Evolutionary conservation across 371 early-diverging fungal species (phyloP), one percentile per base, ranked within the genome.

Genomic region (Mortierella sp.): DNA sequence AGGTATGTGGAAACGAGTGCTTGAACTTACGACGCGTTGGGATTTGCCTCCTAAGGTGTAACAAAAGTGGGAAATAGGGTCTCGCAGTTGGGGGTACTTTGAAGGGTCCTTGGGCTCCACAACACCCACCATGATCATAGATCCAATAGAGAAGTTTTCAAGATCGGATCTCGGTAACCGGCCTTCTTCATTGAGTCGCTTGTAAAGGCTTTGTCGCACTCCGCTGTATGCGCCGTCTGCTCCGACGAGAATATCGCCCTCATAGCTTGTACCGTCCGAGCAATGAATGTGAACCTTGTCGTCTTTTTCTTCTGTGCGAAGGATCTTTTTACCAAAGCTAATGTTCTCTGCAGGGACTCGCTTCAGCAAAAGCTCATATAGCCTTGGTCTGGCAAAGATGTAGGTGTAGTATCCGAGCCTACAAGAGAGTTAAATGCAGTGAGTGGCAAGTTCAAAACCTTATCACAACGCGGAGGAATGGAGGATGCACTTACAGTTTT

Each of bases 201-300:
- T 53, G 41, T 66, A 66, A 6, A 66, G 54, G 8, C 54, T 48
- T 16, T 66, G 67, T 4, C 67, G 67, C 3, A 66, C 60, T 2
- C 38, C 55, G 26, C 59, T 58, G 19, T 66, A 66, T 12, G 67
- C 60, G 10, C 67, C 60, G 38, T 66, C 67, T 0, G 67, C 67
- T 2, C 58, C 67, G 9, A 59, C 46, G 16, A 66, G 54, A 16
- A 66, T 53, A 23, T 66, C 67, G 10, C 58, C 67, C 12, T 43
- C 38, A 24, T 38, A 57, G 8, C 39, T 27, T 6, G 59, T 54
- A 7, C 54, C 48, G 42, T 66, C 67, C 2, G 59, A 58, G 49
- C 52, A 67, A 39, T 30, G n/a, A 24, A 64, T 58, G n/a, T 30
- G 21, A 13, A 64, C 58, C 7, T 43, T 23, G 14, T 39, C 48